Base-by-base conservation (phyloP, 495 filamentous ascomycete genomes). In the Xylaria grammica region DNA sequence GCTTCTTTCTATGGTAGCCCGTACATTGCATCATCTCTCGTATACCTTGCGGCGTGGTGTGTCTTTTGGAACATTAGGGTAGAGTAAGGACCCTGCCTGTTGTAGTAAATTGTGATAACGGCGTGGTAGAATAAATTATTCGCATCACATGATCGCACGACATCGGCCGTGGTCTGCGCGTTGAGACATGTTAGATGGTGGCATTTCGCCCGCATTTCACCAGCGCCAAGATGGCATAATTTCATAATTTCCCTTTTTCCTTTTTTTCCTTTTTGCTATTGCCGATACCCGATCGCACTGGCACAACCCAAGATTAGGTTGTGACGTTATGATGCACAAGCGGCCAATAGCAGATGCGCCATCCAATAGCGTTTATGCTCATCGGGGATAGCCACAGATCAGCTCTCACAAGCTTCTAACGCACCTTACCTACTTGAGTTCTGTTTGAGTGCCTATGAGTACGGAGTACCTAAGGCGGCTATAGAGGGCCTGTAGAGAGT, bases 1-100 rank as follows among this genome's bases (percentile, higher is more conserved):
- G 30, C 65, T 3, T 52, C 32, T 40, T 66, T 60, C 20, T 44
- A 76, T 30, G 75, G 75, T 0, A 29, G 73, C 60, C 75, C 77
- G 29, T 79, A 69, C 59, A 55, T 75, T 42, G 54, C 46, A n/a
- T 65, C 62, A 19, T 58, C 62, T 13, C 62, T 65, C 54, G 36
- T 59, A 27, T 65, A 65, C 36, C 54, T 65, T 29, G 46, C 17
- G 13, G 53, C 62, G 7, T 58, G 46, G 46, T 29, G 30, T 53
- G 62, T 65, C 17, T 52, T 65, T 59, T 53, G 53, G 54, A 45
- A 59, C 46, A 65, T 65, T 24, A 48, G 52, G 5, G 24, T 40
- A 3, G 7, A 38, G 34, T 38, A 38, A 15, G n/a, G n/a, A n/a
- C n/a, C n/a, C n/a, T n/a, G n/a, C n/a, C n/a, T n/a, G n/a, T n/a